A percentile compares a stretch with the other conserved stretches of the same genome.
Conservation (phyloP, 2,329 filamentous ascomycete species). For the Diaporthe eres region DNA sequence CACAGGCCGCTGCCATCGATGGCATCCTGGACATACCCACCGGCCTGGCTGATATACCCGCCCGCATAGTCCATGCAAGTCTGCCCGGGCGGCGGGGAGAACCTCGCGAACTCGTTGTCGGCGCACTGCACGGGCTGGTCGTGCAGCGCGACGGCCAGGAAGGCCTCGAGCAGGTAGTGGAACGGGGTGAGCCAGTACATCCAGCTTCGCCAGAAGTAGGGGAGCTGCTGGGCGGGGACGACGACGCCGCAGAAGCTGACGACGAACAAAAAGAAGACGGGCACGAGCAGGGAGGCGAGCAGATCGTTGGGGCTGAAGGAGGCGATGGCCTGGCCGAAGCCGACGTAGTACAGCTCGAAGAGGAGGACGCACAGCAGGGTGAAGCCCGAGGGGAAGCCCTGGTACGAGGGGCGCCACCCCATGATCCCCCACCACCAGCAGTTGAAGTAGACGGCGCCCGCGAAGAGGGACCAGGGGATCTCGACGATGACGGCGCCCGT, state of each 20-base stretch:
- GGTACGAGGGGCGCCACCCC: constrained; percentile 25
- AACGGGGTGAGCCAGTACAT: constrained; percentile 74
- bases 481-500: constrained; percentile 65
- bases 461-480: constrained; percentile 61
- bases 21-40: constrained; percentile 68
- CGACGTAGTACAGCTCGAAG: constrained; percentile 73
- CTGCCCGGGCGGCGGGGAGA: constrained; percentile 63
- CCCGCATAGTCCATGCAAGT: constrained; percentile 72
- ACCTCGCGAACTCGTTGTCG: constrained; percentile 63
- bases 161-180: constrained; percentile 71
- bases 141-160: constrained; percentile 68
- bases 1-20: constrained; percentile 54
- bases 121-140: constrained; percentile 61
- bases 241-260: constrained; percentile 82
- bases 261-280: constrained; percentile 68
- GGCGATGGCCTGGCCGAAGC: constrained; percentile 74
- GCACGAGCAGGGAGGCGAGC: constrained; percentile 71
- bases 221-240: constrained; percentile 75
- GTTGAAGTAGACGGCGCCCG: constrained; percentile 62
- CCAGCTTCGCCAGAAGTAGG: constrained; percentile 78
- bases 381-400: constrained; percentile 65
- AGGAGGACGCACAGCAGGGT: constrained; percentile 69
- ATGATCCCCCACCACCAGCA: constrained; percentile 71
- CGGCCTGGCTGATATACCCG: constrained; percentile 60
- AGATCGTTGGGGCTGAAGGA: constrained; percentile 74